Conservation (phyloP, 306 rosid genomes). For the Malus asiatica region DNA sequence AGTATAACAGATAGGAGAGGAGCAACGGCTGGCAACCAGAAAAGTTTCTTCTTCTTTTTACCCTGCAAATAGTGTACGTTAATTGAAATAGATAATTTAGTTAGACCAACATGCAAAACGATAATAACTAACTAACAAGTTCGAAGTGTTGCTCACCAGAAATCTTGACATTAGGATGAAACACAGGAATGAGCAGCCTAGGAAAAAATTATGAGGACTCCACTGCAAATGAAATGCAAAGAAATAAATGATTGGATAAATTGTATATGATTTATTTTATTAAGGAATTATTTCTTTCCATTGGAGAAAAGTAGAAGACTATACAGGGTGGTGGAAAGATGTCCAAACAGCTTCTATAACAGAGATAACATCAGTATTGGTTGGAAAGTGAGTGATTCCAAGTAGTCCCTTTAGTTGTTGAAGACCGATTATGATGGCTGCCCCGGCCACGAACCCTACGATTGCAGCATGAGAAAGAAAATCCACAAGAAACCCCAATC, state of each 20-base stretch:
- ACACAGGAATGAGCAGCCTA: constrained; percentile 60
- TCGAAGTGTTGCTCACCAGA: constrained; percentile 39
- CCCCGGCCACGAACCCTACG: constrained; percentile 68
- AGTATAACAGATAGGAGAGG: constrained; percentile 60
- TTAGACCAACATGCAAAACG: background rate
- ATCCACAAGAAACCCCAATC: constrained; percentile 74
- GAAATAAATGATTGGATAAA: background rate
- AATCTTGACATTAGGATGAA: constrained; percentile 56
- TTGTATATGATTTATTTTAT: background rate
- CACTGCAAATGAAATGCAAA: constrained; percentile 35
- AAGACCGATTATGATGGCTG: constrained; percentile 73
- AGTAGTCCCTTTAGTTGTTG: constrained; percentile 71
- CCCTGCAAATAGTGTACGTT: constrained; percentile 29
- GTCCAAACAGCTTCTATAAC: constrained; percentile 44
- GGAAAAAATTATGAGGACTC: constrained; percentile 55
- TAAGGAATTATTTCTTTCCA: background rate
- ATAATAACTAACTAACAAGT: background rate
- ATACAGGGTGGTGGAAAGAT: constrained; percentile 43
- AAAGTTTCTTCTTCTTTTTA: constrained; percentile 50
- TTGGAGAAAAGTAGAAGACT: background rate
- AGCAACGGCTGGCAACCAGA: constrained; percentile 77
- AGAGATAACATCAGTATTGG: constrained; percentile 59
- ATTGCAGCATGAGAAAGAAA: constrained; percentile 67
- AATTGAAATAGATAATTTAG: background rate
- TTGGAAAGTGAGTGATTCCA: constrained; percentile 56